Base-by-base conservation (phyloP, 805 yeast genomes). In the Ogataea pini region DNA sequence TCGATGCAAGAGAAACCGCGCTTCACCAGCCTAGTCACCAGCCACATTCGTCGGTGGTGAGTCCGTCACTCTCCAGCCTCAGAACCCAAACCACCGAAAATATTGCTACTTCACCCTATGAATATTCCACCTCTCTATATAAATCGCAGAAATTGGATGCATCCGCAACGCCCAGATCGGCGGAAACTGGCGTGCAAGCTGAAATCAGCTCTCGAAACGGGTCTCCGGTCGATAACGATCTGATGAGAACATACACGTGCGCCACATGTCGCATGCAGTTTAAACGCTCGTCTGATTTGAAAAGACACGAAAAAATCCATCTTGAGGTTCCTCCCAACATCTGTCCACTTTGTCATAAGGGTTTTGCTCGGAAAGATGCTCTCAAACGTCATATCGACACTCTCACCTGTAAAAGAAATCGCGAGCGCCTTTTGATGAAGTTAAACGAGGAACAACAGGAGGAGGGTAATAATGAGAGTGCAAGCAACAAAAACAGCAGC, bases 301-400 rank as follows among this genome's bases (percentile, higher is more conserved):
- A 83, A 61, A 73, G 92, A 47, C 94, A 86, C 60, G 87, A 83
- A 57, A 82, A 86, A 60, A 88, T 85, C 36, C 95, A 86, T 66
- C 67, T 84, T 40, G 74, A 82, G 19, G 79, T 84, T 1, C 78
- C 88, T 7, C 91, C 92, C 1, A 84, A 87, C 60, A 80, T 85
- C 40, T 86, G 95, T 65, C 80, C 83, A 5, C 68, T 73, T 14
- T 86, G 95, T 69, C 89, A 88, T 31, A 86, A 86, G 60, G 91
- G 94, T 0, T 86, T 86, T 73, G 92, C 94, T 1, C 70, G 95
- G 41, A 85, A 85, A 58, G 95, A 86, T 67, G 94, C 94, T 0
- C 70, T 86, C 57, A 86, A 86, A 62, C 72, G 95, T 56, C 95
- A 86, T 64, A 72, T 73, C 47, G 85, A 85, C 43, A 86, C 95